Evolutionary conservation across 2,329 filamentous ascomycete genomes (phyloP), one percentile per base, ranked within the genome.

Genomic region (Penicillium brevicompactum): DNA sequence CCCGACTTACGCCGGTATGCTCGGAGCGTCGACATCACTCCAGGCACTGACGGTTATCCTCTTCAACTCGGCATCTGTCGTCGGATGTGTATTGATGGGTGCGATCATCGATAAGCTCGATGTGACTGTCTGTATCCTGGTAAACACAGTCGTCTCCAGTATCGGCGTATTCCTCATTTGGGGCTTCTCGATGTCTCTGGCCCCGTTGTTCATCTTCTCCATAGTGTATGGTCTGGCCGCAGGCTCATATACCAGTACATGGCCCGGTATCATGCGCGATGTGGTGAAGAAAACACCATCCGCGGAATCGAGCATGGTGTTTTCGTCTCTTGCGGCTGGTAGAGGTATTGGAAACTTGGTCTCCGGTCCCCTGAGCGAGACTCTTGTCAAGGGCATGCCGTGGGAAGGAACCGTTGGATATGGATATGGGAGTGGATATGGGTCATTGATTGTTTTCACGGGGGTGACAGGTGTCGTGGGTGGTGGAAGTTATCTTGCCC

Each of bases 341-440:
- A 77, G 80, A 51, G 81, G 81, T 0, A 73, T 84, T 11, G 81
- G 81, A 1, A 80, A 78, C 61, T 67, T 84, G 10, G 73, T 78
- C 10, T 77, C 74, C 52, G 81, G 82, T 2, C 81, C 81, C 0
- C 62, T 84, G 38, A 82, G 80, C 52, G 80, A 80, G 58, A 71
- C 71, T 14, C 65, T 72, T 34, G 27, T 71, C 6, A 53, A 61
- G 7, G 60, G 58, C 0, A 50, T 50, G 22, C 54, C 65, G 4
- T 65, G 67, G 56, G 41, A 61, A 13, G 62, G 62, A 1, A 32
- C 52, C 5, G 59, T 55, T 3, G 60, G 55, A 1, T 64, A 61
- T 34, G 67, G 61, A 3, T 70, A 68, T 55, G 69, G 67, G 0
- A 66, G 62, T 46, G 61, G 64, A 1, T 70, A 66, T 51, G 67